phyloP scores from a whole-genome alignment of 352 stramenopile genomes.

The Phytophthora litchii region DNA sequence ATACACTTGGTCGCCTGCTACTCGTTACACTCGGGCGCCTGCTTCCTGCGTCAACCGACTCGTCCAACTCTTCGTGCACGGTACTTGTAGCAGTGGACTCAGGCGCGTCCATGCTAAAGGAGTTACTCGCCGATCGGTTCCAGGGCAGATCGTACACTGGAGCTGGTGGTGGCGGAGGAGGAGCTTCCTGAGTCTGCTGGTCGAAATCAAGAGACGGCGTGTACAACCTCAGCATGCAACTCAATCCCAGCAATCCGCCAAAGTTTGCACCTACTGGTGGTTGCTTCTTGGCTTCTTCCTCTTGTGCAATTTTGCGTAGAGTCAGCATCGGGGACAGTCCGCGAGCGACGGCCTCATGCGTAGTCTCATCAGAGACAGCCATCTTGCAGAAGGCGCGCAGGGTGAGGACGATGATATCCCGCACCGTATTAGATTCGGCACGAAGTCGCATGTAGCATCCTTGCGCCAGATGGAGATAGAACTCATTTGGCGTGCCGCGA shows the following conservation, averaged over 20 bases:
- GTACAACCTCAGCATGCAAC: slow-evolving; percentile 65
- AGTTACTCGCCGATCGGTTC: slow-evolving; percentile 50
- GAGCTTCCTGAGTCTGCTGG: slow-evolving; percentile 42
- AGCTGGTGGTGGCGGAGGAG: slow-evolving; percentile 21
- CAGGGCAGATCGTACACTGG: slow-evolving; percentile 63
- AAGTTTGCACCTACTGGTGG: slow-evolving; percentile 52
- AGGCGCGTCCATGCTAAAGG: slow-evolving; percentile 26
- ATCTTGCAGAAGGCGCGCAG: slow-evolving; percentile 75
- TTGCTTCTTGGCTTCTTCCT: slow-evolving; percentile 47
- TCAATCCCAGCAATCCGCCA: slow-evolving; percentile 49
- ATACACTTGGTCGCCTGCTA: slow-evolving; percentile 30
- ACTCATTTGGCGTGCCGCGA: slow-evolving; percentile 60
- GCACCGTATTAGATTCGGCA: slow-evolving; percentile 72
- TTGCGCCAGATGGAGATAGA: slow-evolving; percentile 62
- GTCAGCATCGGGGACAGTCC: slow-evolving; percentile 75
- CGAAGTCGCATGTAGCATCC: slow-evolving; percentile 72
- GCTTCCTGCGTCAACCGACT: slow-evolving; percentile 23
- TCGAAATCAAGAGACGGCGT: slow-evolving; percentile 55
- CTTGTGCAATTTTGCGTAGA: slow-evolving; percentile 59
- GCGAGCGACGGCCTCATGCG: slow-evolving; percentile 48
- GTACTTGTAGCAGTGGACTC: slow-evolving; percentile 35
- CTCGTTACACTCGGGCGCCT: slow-evolving; percentile 34
- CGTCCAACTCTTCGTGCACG: slow-evolving; percentile 33
- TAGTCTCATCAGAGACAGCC: slow-evolving; percentile 54
- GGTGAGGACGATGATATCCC: slow-evolving; percentile 86